Conservation (phyloP, 164 flowering plant genomes). For the Dillenia turbinata region DNA sequence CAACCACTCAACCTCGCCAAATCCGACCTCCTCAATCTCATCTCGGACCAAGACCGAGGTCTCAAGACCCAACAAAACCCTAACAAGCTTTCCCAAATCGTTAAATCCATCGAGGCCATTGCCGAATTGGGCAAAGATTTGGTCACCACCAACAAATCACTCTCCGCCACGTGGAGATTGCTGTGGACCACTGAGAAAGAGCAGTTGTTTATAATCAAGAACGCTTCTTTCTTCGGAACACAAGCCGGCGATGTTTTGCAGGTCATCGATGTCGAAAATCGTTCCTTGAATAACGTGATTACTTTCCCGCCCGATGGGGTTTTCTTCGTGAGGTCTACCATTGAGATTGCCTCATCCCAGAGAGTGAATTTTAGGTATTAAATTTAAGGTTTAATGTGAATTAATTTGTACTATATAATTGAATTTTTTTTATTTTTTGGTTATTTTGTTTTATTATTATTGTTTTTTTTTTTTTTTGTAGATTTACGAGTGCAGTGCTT, state of each 20-base stretch:
- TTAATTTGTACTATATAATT: neutral
- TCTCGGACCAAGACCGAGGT: conserved; percentile 83
- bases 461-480: conserved; percentile 14
- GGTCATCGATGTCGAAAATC: conserved; percentile 71
- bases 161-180: conserved; percentile 93
- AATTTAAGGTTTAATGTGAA: neutral
- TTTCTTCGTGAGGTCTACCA: conserved; percentile 76
- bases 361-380: conserved; percentile 79
- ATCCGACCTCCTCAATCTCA: conserved; percentile 56
- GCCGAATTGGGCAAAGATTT: conserved; percentile 40
- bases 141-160: conserved; percentile 59
- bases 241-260: conserved; percentile 85
- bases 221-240: conserved; percentile 72
- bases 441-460: neutral
- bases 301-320: conserved; percentile 92
- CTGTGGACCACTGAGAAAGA: conserved; percentile 99
- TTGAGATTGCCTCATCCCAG: conserved; percentile 69
- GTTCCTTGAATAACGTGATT: conserved; percentile 67
- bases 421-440: neutral
- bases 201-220: conserved; percentile 82
- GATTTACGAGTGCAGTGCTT: conserved; percentile 88
- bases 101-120: conserved; percentile 60
- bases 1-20: conserved; percentile 40
- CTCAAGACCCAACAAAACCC: conserved; percentile 61
- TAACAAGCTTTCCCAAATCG: conserved; percentile 43